These are phyloP conservation scores for Phytopythium kandeliae DNA, from an alignment of 352 stramenopile species.

Conservation along the genomic window DNA sequence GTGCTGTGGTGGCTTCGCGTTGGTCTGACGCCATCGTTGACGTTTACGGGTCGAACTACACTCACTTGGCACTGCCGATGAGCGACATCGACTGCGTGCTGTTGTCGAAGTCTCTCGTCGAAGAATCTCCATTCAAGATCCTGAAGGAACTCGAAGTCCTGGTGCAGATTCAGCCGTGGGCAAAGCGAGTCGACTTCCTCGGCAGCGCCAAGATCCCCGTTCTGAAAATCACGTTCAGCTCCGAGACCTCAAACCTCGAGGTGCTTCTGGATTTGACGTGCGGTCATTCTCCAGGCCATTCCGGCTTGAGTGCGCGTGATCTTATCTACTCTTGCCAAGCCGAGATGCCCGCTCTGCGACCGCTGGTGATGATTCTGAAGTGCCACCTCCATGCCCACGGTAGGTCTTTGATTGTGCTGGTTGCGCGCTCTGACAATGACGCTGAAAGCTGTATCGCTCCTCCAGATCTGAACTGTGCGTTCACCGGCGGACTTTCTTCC, in stretches of 20 bases:
- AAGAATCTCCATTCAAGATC: slow-evolving; percentile 76
- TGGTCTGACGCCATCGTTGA: slow-evolving; percentile 91
- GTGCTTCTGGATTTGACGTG: slow-evolving; percentile 94
- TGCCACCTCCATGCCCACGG: slow-evolving; percentile 54
- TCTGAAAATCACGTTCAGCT: slow-evolving; percentile 87
- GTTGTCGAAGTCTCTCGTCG: slow-evolving; percentile 71
- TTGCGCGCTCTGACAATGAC: neutral
- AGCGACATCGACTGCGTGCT: slow-evolving; percentile 97
- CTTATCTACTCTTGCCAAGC: slow-evolving; percentile 90
- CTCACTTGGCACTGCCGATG: slow-evolving; percentile 90
- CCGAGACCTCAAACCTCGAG: slow-evolving; percentile 25
- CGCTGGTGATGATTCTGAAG: slow-evolving; percentile 95
- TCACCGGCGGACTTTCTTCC: slow-evolving; percentile 94
- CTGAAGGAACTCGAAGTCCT: slow-evolving; percentile 87
- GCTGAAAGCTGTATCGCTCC: slow-evolving; percentile 11
- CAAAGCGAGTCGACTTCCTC: slow-evolving; percentile 90
- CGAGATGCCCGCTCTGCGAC: slow-evolving; percentile 90
- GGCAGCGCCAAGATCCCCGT: slow-evolving; percentile 94
- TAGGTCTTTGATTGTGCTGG: slow-evolving; percentile 17
- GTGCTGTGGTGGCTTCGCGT: slow-evolving; percentile 37
- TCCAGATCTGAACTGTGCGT: slow-evolving; percentile 90
- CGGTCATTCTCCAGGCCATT: slow-evolving; percentile 91
- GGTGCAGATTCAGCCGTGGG: slow-evolving; percentile 74
- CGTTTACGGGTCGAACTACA: slow-evolving; percentile 96
- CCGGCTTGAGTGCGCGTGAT: slow-evolving; percentile 88